A percentile compares a stretch with the other conserved stretches of the same genome.
phyloP scores from a whole-genome alignment of 257 asterid species.

The Petunia axillaris region DNA sequence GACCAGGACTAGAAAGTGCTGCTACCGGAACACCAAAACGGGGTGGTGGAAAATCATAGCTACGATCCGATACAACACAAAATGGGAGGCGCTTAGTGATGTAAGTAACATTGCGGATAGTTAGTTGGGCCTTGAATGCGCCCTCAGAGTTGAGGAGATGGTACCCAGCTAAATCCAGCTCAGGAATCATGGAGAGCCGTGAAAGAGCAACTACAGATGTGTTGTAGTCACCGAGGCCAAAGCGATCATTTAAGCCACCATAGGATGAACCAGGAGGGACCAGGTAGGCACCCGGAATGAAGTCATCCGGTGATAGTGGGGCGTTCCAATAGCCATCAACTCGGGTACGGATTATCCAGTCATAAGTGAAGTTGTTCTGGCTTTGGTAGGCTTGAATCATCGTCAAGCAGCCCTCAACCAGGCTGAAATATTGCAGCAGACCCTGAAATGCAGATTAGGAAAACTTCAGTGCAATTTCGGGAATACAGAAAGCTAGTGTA shows the following conservation, averaged over 20 bases:
- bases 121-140: constrained; percentile 83
- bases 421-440: constrained; percentile 78
- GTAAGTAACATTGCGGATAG: constrained; percentile 47
- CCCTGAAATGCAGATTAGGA: constrained; percentile 51
- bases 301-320: constrained; percentile 54
- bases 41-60: constrained; percentile 64
- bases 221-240: constrained; percentile 83
- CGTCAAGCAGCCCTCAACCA: constrained; percentile 85
- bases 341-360: constrained; percentile 87
- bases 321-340: constrained; percentile 91
- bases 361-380: constrained; percentile 75
- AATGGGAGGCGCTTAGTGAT: constrained; percentile 59
- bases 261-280: constrained; percentile 91
- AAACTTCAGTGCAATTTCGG: not conserved
- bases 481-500: not conserved
- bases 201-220: constrained; percentile 83
- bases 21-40: constrained; percentile 81
- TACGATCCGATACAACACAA: constrained; percentile 79
- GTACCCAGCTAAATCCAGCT: constrained; percentile 60
- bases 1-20: constrained; percentile 75
- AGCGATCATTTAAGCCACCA: constrained; percentile 85
- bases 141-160: constrained; percentile 79
- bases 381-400: constrained; percentile 66
- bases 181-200: constrained; percentile 69
- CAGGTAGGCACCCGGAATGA: constrained; percentile 66